phyloP scores from a whole-genome alignment of 202 grass and related monocot genomes.

The Panicum virgatum region DNA sequence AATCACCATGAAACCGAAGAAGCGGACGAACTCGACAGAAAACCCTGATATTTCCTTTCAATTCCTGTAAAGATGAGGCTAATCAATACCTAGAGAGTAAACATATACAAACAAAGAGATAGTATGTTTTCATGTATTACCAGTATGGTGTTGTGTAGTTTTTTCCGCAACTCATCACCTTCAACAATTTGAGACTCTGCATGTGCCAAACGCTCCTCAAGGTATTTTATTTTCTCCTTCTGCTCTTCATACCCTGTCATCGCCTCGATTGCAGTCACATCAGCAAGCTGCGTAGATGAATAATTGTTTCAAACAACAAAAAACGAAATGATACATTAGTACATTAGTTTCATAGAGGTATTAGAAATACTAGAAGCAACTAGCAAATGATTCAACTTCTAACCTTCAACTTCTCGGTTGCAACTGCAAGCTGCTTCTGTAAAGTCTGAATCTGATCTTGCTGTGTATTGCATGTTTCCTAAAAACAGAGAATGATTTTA shows the following conservation, averaged over 20 bases:
- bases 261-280: conserved; percentile 65
- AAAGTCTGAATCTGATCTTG: conserved; percentile 61
- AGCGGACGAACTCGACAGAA: conserved; percentile 92
- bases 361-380: neutral
- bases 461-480: conserved; percentile 61
- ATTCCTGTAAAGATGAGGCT: conserved; percentile 56
- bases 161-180: conserved; percentile 87
- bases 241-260: conserved; percentile 72
- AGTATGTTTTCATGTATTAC: conserved; percentile 37
- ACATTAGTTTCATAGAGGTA: neutral
- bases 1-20: conserved; percentile 47
- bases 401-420: conserved; percentile 81
- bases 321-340: neutral
- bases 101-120: neutral
- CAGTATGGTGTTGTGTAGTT: conserved; percentile 90
- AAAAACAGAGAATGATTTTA: conserved; percentile 5
- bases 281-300: conserved; percentile 61
- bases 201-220: conserved; percentile 65
- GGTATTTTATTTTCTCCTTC: conserved; percentile 65
- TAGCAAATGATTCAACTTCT: conserved; percentile 8
- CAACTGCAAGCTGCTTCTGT: conserved; percentile 61
- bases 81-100: neutral
- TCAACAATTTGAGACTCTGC: conserved; percentile 85
- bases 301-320: conserved; percentile 18
- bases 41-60: conserved; percentile 96